Evolutionary conservation across 495 filamentous ascomycete genomes (phyloP).

Genomic region (Gamarada debralockiae): DNA sequence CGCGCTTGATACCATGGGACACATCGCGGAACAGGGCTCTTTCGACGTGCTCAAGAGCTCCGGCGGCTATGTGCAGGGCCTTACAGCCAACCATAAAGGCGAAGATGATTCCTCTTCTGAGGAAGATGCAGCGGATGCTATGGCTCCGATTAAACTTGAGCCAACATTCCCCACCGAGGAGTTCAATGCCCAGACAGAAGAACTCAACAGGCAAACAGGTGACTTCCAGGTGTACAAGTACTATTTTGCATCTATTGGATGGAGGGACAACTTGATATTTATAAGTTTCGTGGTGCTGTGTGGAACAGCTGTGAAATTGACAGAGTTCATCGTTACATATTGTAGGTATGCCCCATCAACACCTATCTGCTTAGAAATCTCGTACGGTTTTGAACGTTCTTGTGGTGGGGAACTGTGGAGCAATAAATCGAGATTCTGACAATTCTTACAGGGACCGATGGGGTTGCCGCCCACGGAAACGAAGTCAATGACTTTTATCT

Average conservation of each 20-base stretch:
- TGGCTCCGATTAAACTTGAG: background rate
- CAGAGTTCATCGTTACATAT: background rate
- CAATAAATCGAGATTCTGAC: conserved; percentile 21
- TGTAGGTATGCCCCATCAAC: background rate
- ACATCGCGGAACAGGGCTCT: conserved; percentile 45
- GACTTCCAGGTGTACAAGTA: conserved; percentile 5
- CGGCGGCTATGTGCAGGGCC: conserved; percentile 47
- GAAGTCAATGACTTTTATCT: conserved; percentile 12
- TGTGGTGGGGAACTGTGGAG: too few species aligned
- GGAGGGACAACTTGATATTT: background rate
- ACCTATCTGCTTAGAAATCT: background rate
- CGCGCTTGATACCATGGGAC: conserved; percentile 42
- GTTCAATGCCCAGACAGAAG: conserved; percentile 11
- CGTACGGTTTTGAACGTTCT: background rate
- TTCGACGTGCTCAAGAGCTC: conserved; percentile 41
- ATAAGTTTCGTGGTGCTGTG: background rate
- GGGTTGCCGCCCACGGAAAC: conserved; percentile 17
- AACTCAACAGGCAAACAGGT: conserved; percentile 18
- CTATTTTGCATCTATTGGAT: conserved; percentile 12
- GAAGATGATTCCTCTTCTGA: background rate
- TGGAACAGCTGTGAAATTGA: background rate
- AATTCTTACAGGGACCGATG: conserved; percentile 21
- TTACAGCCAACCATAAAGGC: conserved; percentile 13
- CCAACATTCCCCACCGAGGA: background rate
- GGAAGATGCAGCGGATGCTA: background rate